Evolutionary conservation across 1,139 yeast genomes (phyloP).

Genomic region (Kodamaea plutei): DNA sequence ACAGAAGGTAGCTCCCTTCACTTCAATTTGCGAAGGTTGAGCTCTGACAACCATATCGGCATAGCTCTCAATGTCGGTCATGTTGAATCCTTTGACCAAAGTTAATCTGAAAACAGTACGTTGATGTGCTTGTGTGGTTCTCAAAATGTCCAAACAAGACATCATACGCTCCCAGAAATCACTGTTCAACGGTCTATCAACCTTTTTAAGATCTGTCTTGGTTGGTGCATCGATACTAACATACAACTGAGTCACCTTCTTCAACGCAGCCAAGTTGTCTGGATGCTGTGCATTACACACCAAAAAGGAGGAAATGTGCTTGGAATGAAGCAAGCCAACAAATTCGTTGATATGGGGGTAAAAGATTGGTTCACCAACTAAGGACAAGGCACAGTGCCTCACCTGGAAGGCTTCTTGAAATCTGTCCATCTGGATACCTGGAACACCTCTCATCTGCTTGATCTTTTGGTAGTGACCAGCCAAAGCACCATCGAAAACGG

Average conservation of each 20-base stretch:
- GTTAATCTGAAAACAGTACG: constrained; percentile 90
- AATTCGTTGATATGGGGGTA: constrained; percentile 89
- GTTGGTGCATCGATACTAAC: constrained; percentile 93
- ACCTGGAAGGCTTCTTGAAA: constrained; percentile 88
- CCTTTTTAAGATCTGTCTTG: constrained; percentile 70
- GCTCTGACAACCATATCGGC: constrained; percentile 86
- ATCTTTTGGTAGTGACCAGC: constrained; percentile 88
- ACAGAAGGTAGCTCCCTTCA: constrained; percentile 93
- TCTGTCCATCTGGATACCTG: constrained; percentile 86
- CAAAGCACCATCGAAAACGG: constrained; percentile 77
- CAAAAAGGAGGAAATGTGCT: constrained; percentile 76
- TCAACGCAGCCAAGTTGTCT: constrained; percentile 62
- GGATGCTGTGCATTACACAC: constrained; percentile 98
- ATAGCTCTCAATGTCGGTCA: constrained; percentile 77
- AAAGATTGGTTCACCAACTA: constrained; percentile 93
- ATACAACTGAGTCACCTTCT: constrained; percentile 82
- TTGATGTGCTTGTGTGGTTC: constrained; percentile 70
- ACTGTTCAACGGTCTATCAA: constrained; percentile 83
- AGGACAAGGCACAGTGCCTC: constrained; percentile 84
- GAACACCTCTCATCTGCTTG: constrained; percentile 93
- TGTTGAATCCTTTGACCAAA: constrained; percentile 86
- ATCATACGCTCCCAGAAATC: constrained; percentile 92
- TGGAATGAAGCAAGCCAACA: constrained; percentile 71
- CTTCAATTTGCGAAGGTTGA: constrained; percentile 82
- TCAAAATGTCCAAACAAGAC: constrained; percentile 73